Evolutionary conservation across 2,329 filamentous ascomycete species (phyloP), one percentile per base, ranked within the genome.

Genomic region (Alternaria sp.): DNA sequence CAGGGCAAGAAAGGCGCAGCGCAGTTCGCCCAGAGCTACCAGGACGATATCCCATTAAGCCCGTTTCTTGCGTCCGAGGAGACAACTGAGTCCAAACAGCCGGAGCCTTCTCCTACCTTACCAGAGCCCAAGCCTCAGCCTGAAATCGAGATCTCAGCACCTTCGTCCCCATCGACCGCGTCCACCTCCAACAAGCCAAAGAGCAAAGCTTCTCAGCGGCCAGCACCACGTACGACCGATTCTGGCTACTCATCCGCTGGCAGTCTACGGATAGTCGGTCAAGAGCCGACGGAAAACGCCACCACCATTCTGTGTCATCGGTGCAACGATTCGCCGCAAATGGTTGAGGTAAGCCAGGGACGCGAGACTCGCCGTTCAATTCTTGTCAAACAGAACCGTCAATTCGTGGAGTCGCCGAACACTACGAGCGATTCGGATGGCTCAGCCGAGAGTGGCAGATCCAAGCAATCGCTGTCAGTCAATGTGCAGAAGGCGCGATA

Each of bases 181-280:
- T 50, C 52, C 13, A 43, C 25, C 10, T 26, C 59, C n/a, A 51
- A 66, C 9, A 67, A 59, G 17, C 40, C 61, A 15, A 65, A 59
- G 21, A 56, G 36, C 9, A 61, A 50, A 45, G 25, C 50, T 19
- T 56, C 28, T 36, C 67, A 65, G 45, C 72, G 72, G 36, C 76
- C 75, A 15, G 62, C 65, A 26, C 73, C 77, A 28, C 68, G 58
- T 43, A 79, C 79, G 44, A 67, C 74, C 2, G 80, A 81, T 57
- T 81, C 79, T 10, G 80, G 80, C 1, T 81, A 81, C 61, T 81
- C 78, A 4, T 81, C 79, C 54, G 72, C 73, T n/a, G 71, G 69
- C n/a, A 80, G 77, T 66, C 64, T 75, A 36, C 67, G 64, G 12
- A 44, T 59, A 11, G 46, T 30, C 13, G 43, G 65, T 26, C 59